A percentile compares a stretch with the other conserved stretches of the same genome.
These are phyloP conservation scores for Colletotrichum lentis DNA, from an alignment of 2,329 filamentous ascomycete genomes.

Conservation along the genomic window DNA sequence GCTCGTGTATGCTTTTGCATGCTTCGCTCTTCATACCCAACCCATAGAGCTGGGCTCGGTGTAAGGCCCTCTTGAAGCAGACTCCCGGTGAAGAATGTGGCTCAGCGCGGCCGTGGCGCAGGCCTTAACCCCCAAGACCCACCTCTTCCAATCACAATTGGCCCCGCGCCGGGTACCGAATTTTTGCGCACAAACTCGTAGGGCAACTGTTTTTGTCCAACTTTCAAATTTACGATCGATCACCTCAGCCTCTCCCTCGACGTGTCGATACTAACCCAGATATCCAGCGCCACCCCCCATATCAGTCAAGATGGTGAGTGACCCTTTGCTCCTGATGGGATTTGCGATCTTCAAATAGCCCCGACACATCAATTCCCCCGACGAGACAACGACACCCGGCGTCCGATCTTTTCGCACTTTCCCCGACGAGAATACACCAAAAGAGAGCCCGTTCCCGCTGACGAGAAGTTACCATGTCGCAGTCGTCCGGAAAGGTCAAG, in stretches of 20 bases:
- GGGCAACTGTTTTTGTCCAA: slow-evolving; percentile 10
- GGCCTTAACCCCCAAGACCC: slow-evolving; percentile 9
- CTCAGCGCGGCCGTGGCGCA: not conserved
- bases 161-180: slow-evolving; percentile 14
- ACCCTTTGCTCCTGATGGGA: slow-evolving; percentile 26
- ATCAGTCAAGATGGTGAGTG: slow-evolving; percentile 39
- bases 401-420: slow-evolving; percentile 4
- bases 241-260: slow-evolving; percentile 27
- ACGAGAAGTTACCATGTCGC: slow-evolving; percentile 37
- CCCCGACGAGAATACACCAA: slow-evolving; percentile 23
- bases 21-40: not conserved
- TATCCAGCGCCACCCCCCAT: slow-evolving; percentile 38
- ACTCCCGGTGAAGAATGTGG: slow-evolving; percentile 2
- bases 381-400: slow-evolving; percentile 25
- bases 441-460: slow-evolving; percentile 29
- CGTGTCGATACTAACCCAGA: slow-evolving; percentile 38
- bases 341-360: slow-evolving; percentile 26
- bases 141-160: slow-evolving; percentile 10
- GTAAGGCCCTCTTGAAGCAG: not conserved
- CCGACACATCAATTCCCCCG: slow-evolving; percentile 16
- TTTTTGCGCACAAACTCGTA: slow-evolving; percentile 20
- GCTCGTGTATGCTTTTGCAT: too few species aligned
- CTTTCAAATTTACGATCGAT: slow-evolving; percentile 13
- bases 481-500: slow-evolving; percentile 79
- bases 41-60: not conserved